Base-by-base conservation (phyloP, 1,284 basidiomycete species). In the Fomitopsis betulina region DNA sequence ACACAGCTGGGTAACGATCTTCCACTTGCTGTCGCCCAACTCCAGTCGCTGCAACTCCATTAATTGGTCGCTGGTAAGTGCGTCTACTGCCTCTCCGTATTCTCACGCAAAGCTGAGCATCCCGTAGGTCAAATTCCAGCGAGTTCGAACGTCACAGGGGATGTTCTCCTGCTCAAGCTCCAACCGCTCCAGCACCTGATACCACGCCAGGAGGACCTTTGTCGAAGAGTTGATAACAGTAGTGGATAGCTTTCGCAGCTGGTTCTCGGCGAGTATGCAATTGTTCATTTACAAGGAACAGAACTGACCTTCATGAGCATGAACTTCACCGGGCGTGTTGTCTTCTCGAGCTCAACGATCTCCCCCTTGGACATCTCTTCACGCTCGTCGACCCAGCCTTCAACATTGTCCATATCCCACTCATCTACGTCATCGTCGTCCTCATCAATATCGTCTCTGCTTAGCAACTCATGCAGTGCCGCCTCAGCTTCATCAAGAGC, bases 1-100 rank as follows among this genome's bases (percentile, higher is more conserved):
- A n/a, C 58, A 40, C 35, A 71, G 53, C 40, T 71, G 62, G 7
- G 43, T 33, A 1, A 55, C 58, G 30, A 70, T 59, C 37, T 50
- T 39, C 68, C 69, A 71, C 58, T 70, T 67, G 0, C 57, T 40
- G 0, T 59, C 62, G 5, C 33, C 13, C 17, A 75, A 52, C 64
- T 74, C 68, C 42, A 60, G 72, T 37, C 59, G 2, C 33, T 56
- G 39, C 39, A 40, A n/a, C 13, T 40, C 39, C 39, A 40, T 40
- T 1, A n/a, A 4, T 3, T n/a, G 39, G 15, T 40, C 15, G 7
- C 39, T 19, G 15, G 39, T n/a, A 19, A 40, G 39, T 8, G 1
- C 15, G n/a, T 40, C 17, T 2, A 40, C n/a, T 3, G 39, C 39
- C 3, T 40, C 39, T n/a, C 39, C 5, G 39, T 2, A 40, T n/a